phyloP scores from a whole-genome alignment of 208 protist species.

The Acanthamoeba healyi region DNA sequence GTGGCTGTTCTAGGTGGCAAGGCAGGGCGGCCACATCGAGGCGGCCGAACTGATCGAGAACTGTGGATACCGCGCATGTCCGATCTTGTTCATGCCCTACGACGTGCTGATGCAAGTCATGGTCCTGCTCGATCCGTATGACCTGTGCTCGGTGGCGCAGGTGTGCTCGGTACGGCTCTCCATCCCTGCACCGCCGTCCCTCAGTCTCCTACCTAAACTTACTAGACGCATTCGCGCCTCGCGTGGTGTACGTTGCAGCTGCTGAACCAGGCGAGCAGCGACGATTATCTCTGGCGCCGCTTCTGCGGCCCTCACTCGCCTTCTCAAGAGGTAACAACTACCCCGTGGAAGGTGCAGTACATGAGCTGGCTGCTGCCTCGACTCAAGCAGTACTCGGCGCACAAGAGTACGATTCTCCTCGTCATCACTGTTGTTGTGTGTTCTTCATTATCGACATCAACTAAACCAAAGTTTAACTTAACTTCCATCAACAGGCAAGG shows the following conservation, averaged over 20 bases:
- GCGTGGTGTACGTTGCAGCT: too few relatives aligned
- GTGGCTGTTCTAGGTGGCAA: not conserved
- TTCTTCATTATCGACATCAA: too few relatives aligned
- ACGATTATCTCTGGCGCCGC: not conserved
- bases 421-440: too few relatives aligned
- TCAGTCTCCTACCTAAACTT: too few relatives aligned
- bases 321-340: not conserved
- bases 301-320: not conserved
- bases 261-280: constrained; percentile 20
- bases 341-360: not conserved
- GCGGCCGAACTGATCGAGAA: not conserved
- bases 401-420: too few relatives aligned
- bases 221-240: too few relatives aligned
- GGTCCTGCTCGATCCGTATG: not conserved
- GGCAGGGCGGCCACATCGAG: not conserved
- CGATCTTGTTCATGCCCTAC: not conserved
- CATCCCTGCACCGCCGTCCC: too few relatives aligned
- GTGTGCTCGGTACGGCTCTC: not conserved
- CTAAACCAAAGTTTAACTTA: too few relatives aligned
- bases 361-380: not conserved
- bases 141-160: not conserved
- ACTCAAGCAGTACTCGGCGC: not conserved
- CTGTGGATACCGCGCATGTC: not conserved
- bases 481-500: too few relatives aligned
- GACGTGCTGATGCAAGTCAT: not conserved